Percentiles rank a stretch among this genome's conserved stretches.
Evolutionary conservation across 1,284 basidiomycete genomes (phyloP).

Genomic region (Phellopilus nigrolimitatus): DNA sequence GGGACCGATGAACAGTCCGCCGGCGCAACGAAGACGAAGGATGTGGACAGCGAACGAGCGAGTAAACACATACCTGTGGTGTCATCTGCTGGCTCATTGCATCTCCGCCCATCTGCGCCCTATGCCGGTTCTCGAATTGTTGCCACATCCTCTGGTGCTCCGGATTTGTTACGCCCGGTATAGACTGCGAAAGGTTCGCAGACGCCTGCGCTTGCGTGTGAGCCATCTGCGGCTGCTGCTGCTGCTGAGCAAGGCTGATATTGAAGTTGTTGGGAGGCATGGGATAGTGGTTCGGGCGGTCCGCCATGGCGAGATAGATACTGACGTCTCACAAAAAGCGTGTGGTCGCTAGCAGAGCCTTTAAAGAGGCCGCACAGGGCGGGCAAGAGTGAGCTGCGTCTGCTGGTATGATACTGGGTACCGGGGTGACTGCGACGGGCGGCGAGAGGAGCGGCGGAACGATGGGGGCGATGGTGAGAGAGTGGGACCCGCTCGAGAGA

Average conservation of each 20-base stretch:
- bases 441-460: conserved; percentile 5
- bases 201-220: conserved; percentile 5
- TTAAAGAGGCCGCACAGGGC: conserved; percentile 5
- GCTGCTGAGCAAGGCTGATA: conserved; percentile 16
- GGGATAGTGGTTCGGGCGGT: conserved; percentile 21
- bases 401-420: background rate
- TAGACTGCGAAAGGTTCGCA: conserved; percentile 7
- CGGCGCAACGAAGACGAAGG: conserved; percentile 2
- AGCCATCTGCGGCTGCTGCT: conserved; percentile 14
- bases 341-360: conserved; percentile 1
- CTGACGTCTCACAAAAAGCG: conserved; percentile 15
- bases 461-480: conserved; percentile 9
- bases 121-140: conserved; percentile 16
- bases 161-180: conserved; percentile 9
- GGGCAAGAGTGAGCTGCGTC: conserved; percentile 5
- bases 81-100: conserved; percentile 10
- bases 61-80: conserved; percentile 14
- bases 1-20: conserved; percentile 12
- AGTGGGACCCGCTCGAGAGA: conserved; percentile 7
- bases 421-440: conserved; percentile 4
- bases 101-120: conserved; percentile 15
- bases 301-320: conserved; percentile 17
- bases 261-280: conserved; percentile 14
- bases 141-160: conserved; percentile 20
- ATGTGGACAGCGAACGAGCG: background rate